Evolutionary conservation across 768 basidiomycete species (phyloP), one percentile per base, ranked within the genome.

Genomic region (Trametes villosa): DNA sequence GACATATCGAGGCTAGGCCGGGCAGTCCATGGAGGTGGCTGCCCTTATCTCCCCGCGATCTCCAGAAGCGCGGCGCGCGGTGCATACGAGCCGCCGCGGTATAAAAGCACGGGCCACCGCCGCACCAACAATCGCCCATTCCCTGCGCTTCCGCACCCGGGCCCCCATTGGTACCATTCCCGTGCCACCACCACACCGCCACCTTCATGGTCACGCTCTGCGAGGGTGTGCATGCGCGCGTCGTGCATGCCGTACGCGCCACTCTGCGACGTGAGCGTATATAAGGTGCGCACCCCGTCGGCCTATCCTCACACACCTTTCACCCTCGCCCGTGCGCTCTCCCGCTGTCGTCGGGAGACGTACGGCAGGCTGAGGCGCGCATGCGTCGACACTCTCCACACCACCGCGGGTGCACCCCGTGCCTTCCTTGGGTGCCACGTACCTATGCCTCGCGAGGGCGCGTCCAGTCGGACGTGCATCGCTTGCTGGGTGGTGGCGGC

Each of bases 401-500:
- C 55, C 53, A 20, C 45, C 11, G 45, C 56, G 64, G 48, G 55
- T 54, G 59, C n/a, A 56, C 62, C 62, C 56, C 65, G 60, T 58
- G 49, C 49, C 53, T 57, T 59, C 59, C 55, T 62, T 63, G 53
- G 64, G 65, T 24, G 31, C 66, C 67, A 70, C 67, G 51, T 52
- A 70, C 69, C 61, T 59, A 49, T 60, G 56, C 44, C 65, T 60
- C 42, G 62, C 47, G 60, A 46, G 33, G 38, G 65, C 58, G 49
- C 26, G 18, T 57, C 49, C 64, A 47, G 26, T 70, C 17, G 69
- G 48, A 58, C 29, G 2, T 41, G 54, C 62, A 48, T 42, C 59
- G 62, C 59, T 31, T 51, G 65, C 62, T 60, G 65, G 61, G 69
- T 70, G 57, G 69, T 70, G 69, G 69, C 69, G 67, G 67, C 65